Evolutionary conservation across 1,284 basidiomycete species (phyloP), one percentile per base, ranked within the genome.

Genomic region (Malassezia pachydermatis): DNA sequence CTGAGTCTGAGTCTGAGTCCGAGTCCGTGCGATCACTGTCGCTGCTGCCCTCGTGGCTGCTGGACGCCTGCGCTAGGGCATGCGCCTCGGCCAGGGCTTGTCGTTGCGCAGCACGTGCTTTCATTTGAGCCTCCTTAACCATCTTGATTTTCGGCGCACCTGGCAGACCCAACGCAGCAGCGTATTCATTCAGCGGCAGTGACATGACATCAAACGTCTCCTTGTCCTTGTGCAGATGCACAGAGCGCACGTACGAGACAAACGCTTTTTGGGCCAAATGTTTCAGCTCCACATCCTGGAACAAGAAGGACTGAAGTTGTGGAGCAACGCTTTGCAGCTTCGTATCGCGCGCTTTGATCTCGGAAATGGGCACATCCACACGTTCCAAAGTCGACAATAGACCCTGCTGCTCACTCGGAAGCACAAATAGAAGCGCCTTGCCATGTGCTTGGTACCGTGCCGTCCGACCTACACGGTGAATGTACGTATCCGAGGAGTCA

Each of bases 61-160:
- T 43, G 56, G 62, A 42, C 55, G 53, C 22, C 19, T 54, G 56
- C 41, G 61, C 41, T 25, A 25, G 41, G 46, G 50, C 58, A 47
- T 61, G 38, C 40, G 55, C 58, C 54, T 73, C 69, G 14, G 57
- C 65, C 33, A 36, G 33, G 8, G 45, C 42, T 55, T 39, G 10
- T 43, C 52, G 16, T 40, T 45, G 58, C 70, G 68, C 22, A 60
- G 61, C 67, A 88, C 88, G 75, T 57, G 78, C 78, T 67, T 81
- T 84, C 13, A 22, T 30, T 39, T 82, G 80, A 24, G 80, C 77
- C 52, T 85, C 84, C 65, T 79, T 82, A 62, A 65, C 76, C 62
- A 99, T 86, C 73, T 88, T 95, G 76, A 98, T 88, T 74, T 92
- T 95, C 2, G 94, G 94, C 22, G 85, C 84, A 38, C 94, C 92